A percentile compares a stretch with the other conserved stretches of the same genome.
phyloP scores from a whole-genome alignment of 2,329 filamentous ascomycete genomes.

The Verticillium klebahnii region DNA sequence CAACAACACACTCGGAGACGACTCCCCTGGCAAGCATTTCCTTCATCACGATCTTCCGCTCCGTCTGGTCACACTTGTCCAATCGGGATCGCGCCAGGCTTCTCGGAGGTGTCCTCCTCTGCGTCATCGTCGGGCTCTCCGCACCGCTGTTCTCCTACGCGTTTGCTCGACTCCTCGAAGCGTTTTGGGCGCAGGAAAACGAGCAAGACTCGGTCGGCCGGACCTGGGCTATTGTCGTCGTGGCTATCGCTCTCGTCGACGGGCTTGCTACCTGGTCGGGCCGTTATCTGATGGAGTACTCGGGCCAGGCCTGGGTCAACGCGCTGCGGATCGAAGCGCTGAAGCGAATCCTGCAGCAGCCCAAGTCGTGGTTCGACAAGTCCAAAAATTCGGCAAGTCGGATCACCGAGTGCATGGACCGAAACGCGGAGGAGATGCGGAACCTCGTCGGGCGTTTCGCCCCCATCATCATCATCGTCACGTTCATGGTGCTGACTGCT shows the following conservation, averaged over 20 bases:
- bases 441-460: conserved; percentile 76
- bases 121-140: conserved; percentile 59
- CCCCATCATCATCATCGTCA: conserved; percentile 62
- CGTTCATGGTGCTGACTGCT: conserved; percentile 62
- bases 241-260: conserved; percentile 64
- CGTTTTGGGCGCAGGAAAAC: conserved; percentile 56
- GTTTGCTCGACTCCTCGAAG: conserved; percentile 66
- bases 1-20: neutral
- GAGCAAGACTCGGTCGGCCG: conserved; percentile 44
- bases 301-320: conserved; percentile 74
- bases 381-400: conserved; percentile 58
- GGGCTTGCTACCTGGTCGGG: conserved; percentile 60
- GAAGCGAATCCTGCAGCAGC: conserved; percentile 67
- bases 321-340: conserved; percentile 64
- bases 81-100: conserved; percentile 48
- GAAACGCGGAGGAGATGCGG: conserved; percentile 82
- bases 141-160: conserved; percentile 74
- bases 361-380: conserved; percentile 72
- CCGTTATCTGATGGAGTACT: conserved; percentile 67
- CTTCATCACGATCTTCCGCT: conserved; percentile 24
- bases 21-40: conserved; percentile 15
- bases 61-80: conserved; percentile 62
- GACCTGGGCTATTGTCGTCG: conserved; percentile 65
- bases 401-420: conserved; percentile 70
- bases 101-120: conserved; percentile 54